Evolutionary conservation across 1,284 basidiomycete species (phyloP).

Genomic region (Tilletia indica): DNA sequence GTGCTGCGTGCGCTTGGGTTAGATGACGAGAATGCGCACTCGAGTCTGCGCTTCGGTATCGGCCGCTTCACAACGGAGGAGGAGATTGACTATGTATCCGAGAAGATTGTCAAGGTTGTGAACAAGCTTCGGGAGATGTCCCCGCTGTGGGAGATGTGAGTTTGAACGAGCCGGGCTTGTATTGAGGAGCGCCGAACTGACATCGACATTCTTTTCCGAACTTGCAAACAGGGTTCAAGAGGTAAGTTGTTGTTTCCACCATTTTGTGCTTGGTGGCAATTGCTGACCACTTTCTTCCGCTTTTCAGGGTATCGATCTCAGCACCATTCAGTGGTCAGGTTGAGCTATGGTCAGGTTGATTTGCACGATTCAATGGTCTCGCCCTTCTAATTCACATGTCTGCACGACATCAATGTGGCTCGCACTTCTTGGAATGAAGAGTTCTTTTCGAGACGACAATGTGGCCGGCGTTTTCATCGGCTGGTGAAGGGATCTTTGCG

Average conservation of each 20-base stretch:
- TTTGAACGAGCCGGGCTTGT: background rate
- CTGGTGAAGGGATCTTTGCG: too few relatives aligned
- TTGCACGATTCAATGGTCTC: too few relatives aligned
- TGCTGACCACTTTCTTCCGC: background rate
- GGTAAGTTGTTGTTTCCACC: background rate
- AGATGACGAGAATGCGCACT: slow-evolving; percentile 98
- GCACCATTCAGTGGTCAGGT: slow-evolving; percentile 81
- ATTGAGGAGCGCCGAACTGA: background rate
- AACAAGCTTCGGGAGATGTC: slow-evolving; percentile 70
- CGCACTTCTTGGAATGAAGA: too few relatives aligned
- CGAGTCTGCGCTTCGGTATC: slow-evolving; percentile 93
- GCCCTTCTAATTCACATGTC: too few relatives aligned
- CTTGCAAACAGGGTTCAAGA: slow-evolving; percentile 86
- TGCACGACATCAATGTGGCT: too few relatives aligned
- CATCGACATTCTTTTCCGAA: too few relatives aligned
- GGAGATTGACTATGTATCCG: slow-evolving; percentile 90
- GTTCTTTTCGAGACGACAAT: too few relatives aligned
- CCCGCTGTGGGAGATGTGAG: slow-evolving; percentile 53
- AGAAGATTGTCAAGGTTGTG: slow-evolving; percentile 84
- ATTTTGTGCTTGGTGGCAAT: background rate
- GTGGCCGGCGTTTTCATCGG: too few relatives aligned
- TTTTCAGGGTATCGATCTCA: slow-evolving; percentile 81
- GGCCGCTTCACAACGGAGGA: slow-evolving; percentile 97
- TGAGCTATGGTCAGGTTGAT: slow-evolving; percentile 18
- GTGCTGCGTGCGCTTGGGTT: slow-evolving; percentile 88